phyloP scores from a whole-genome alignment of 78 protist genomes.

The Protostelium mycophagum region DNA sequence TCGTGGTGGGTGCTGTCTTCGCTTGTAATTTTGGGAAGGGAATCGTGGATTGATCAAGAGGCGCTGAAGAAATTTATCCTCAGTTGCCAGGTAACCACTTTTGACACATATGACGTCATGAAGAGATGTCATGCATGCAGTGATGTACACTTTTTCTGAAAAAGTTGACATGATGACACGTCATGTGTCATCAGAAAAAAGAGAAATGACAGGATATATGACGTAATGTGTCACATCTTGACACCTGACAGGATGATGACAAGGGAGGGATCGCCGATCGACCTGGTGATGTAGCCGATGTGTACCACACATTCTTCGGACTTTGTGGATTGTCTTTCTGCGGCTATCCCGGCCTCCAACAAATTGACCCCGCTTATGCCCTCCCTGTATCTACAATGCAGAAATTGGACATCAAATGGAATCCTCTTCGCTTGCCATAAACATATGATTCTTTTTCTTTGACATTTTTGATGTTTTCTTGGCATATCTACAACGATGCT shows the following conservation, averaged over 20 bases:
- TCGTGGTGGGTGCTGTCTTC: constrained; percentile 99
- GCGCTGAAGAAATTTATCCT: constrained; percentile 78
- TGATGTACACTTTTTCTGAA: no score
- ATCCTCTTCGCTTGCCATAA: no score
- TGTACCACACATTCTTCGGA: constrained; percentile 99
- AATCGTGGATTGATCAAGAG: constrained; percentile 87
- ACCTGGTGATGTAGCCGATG: constrained; percentile 96
- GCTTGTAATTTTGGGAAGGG: constrained; percentile 69
- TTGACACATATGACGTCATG: background rate
- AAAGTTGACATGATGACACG: no score
- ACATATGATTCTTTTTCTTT: no score
- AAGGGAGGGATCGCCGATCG: constrained; percentile 97
- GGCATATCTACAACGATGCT: no score
- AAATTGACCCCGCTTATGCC: constrained; percentile 68
- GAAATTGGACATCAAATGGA: constrained; percentile 12
- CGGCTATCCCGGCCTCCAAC: constrained; percentile 35
- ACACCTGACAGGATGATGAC: constrained; percentile 75
- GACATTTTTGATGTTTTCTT: no score
- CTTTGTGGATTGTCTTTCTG: constrained; percentile 76
- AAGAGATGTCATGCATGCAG: no score
- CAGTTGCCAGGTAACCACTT: constrained; percentile 74
- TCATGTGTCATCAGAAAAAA: no score
- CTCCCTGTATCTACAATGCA: constrained; percentile 21
- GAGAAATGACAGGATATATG: no score
- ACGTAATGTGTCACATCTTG: background rate